These are phyloP conservation scores for Firmiana major DNA, from an alignment of 345 rosid species.

Conservation along the genomic window DNA sequence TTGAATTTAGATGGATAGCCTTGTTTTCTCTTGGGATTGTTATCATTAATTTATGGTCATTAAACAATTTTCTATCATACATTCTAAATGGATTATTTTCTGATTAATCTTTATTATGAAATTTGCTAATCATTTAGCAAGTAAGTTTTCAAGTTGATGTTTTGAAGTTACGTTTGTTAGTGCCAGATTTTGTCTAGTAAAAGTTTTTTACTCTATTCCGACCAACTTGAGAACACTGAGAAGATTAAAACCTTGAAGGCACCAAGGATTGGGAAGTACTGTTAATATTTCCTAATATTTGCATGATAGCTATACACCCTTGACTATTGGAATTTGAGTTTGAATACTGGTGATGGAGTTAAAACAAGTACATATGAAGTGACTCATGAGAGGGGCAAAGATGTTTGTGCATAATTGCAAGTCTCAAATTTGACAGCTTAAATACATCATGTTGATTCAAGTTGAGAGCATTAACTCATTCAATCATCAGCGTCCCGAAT, in stretches of 20 bases:
- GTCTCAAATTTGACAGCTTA: neutral
- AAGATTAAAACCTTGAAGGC: neutral
- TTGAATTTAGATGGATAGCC: neutral
- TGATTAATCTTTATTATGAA: neutral
- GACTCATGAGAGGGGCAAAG: neutral
- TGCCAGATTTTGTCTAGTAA: neutral
- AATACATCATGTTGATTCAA: neutral
- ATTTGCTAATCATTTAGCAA: neutral
- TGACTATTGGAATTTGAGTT: neutral
- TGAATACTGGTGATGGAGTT: neutral
- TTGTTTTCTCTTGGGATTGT: neutral
- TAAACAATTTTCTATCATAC: neutral
- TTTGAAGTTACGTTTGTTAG: neutral
- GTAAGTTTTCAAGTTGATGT: neutral
- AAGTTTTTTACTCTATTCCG: neutral
- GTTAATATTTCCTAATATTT: neutral
- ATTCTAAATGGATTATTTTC: neutral
- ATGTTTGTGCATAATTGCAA: neutral
- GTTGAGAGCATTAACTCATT: neutral
- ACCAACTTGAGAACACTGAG: neutral
- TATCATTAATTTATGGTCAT: neutral
- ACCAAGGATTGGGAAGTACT: neutral
- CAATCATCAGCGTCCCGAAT: neutral
- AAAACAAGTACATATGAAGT: neutral
- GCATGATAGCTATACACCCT: slow-evolving; percentile 2